phyloP scores from a whole-genome alignment of 1,284 basidiomycete genomes.

The Sparassis latifolia region DNA sequence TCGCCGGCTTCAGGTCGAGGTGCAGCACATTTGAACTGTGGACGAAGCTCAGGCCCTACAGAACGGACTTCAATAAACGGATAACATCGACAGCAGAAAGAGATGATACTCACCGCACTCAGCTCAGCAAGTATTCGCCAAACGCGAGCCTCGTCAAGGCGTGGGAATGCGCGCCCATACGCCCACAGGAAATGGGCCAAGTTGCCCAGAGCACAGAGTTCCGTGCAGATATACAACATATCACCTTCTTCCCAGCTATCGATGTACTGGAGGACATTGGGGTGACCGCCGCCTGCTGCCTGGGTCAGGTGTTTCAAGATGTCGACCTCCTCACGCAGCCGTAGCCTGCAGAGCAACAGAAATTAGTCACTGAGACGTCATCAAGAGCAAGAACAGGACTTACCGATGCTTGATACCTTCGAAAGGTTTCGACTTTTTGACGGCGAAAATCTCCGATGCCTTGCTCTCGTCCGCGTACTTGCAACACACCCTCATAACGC shows the following conservation, averaged over 20 bases:
- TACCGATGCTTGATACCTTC: slow-evolving; percentile 89
- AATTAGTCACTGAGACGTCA: not conserved
- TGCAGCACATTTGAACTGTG: slow-evolving; percentile 89
- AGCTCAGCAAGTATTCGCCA: slow-evolving; percentile 98
- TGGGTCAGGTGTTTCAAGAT: slow-evolving; percentile 70
- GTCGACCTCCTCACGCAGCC: slow-evolving; percentile 94
- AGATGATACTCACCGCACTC: slow-evolving; percentile 59
- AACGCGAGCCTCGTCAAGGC: slow-evolving; percentile 87
- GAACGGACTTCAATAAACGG: not conserved
- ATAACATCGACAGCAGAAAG: slow-evolving; percentile 1
- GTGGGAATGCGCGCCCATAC: slow-evolving; percentile 81
- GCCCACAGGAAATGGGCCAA: slow-evolving; percentile 90
- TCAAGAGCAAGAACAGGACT: slow-evolving; percentile 23
- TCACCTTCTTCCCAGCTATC: slow-evolving; percentile 98
- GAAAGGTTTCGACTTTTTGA: slow-evolving; percentile 94
- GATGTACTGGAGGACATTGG: slow-evolving; percentile 85
- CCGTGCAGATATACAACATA: slow-evolving; percentile 88
- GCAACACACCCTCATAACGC: slow-evolving; percentile 76
- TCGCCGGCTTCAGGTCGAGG: slow-evolving; percentile 96
- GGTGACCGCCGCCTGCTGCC: slow-evolving; percentile 36
- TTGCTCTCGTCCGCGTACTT: slow-evolving; percentile 51
- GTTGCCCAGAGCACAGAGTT: slow-evolving; percentile 91
- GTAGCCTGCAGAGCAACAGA: slow-evolving; percentile 43
- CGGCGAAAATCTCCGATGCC: slow-evolving; percentile 63
- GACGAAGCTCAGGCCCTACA: slow-evolving; percentile 83